Conservation (phyloP, 2,329 filamentous ascomycete genomes). For the Sclerotinia subarctica region DNA sequence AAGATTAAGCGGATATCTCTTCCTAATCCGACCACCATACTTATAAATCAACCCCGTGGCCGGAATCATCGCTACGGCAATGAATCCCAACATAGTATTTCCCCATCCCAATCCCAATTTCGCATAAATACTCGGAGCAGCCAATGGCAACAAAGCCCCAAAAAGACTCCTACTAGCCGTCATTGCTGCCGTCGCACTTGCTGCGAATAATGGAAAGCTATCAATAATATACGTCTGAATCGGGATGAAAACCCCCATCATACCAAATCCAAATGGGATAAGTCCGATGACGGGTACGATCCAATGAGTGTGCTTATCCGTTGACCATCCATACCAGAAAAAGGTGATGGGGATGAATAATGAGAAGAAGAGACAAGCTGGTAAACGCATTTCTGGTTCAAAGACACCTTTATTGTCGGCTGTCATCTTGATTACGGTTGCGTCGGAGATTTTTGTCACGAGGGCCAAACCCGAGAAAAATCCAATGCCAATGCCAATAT, state of each 20-base stretch:
- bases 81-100: slow-evolving; percentile 48
- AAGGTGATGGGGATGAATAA: slow-evolving; percentile 45
- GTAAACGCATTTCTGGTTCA: slow-evolving; percentile 43
- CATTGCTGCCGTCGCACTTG: slow-evolving; percentile 41
- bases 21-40: slow-evolving; percentile 20
- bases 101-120: slow-evolving; percentile 46
- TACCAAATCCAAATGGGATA: slow-evolving; percentile 44
- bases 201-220: slow-evolving; percentile 42
- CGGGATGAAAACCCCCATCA: slow-evolving; percentile 44
- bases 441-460: slow-evolving; percentile 45
- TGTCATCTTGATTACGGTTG: slow-evolving; percentile 45
- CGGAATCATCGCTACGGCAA: slow-evolving; percentile 47
- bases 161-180: slow-evolving; percentile 45
- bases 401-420: slow-evolving; percentile 40
- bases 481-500: slow-evolving; percentile 44
- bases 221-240: slow-evolving; percentile 48
- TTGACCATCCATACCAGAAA: slow-evolving; percentile 50
- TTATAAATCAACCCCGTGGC: slow-evolving; percentile 38
- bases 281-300: slow-evolving; percentile 45
- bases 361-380: slow-evolving; percentile 43
- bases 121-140: slow-evolving; percentile 47
- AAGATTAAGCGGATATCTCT: slow-evolving; percentile 15
- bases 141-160: slow-evolving; percentile 50
- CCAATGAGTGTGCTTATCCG: slow-evolving; percentile 41
- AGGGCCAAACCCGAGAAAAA: slow-evolving; percentile 40